These are phyloP conservation scores for Melampsora larici-populina DNA, from an alignment of 1,284 basidiomycete species.

Conservation along the genomic window DNA sequence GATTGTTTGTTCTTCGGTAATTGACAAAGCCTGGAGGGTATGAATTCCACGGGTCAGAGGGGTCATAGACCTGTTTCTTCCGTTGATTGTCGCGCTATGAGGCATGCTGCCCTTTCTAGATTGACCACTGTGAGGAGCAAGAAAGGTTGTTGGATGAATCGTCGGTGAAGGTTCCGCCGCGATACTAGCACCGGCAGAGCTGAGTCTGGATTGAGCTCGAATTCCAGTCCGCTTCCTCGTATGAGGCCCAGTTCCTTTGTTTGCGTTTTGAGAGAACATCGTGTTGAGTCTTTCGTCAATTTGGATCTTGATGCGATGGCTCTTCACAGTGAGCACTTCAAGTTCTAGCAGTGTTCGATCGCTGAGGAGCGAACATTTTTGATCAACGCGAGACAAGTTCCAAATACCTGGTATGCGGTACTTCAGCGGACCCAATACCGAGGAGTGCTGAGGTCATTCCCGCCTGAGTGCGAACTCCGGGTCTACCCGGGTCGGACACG, in stretches of 20 bases:
- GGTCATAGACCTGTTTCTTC: slow-evolving; percentile 28
- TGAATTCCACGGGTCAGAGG: slow-evolving; percentile 25
- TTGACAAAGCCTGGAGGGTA: slow-evolving; percentile 26
- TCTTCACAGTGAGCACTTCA: too few species aligned
- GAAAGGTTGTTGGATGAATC: background rate
- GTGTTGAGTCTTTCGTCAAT: background rate
- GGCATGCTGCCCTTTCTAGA: background rate
- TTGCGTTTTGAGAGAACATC: slow-evolving; percentile 33
- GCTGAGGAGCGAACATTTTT: too few species aligned
- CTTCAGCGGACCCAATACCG: too few species aligned
- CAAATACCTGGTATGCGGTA: too few species aligned
- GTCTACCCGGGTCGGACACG: too few species aligned
- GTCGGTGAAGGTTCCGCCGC: background rate
- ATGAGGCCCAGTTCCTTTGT: background rate
- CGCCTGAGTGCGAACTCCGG: too few species aligned
- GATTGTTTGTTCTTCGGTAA: slow-evolving; percentile 33
- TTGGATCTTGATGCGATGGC: too few species aligned
- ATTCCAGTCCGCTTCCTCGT: slow-evolving; percentile 22
- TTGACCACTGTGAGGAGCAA: background rate
- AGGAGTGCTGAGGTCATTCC: too few species aligned
- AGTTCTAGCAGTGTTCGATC: too few species aligned
- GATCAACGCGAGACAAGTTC: too few species aligned
- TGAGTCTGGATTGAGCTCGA: slow-evolving; percentile 27
- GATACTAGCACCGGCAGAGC: slow-evolving; percentile 18
- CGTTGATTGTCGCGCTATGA: background rate